These are phyloP conservation scores for Hypoxylon fuscum DNA, from an alignment of 495 filamentous ascomycete species.

Conservation along the genomic window DNA sequence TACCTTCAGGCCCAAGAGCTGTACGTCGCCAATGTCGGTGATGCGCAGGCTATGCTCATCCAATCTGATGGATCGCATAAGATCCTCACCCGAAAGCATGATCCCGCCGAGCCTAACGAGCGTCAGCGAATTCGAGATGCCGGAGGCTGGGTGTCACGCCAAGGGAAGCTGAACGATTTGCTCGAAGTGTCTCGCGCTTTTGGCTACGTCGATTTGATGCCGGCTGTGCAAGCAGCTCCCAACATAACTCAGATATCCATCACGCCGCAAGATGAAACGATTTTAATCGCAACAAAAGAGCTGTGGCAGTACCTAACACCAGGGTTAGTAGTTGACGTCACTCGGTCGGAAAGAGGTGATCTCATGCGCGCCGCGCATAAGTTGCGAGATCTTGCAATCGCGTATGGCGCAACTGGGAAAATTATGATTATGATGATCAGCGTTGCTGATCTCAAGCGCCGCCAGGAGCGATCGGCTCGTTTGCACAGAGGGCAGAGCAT, in stretches of 20 bases:
- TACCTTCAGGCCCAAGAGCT: slow-evolving; percentile 90
- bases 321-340: slow-evolving; percentile 90
- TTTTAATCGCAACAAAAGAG: slow-evolving; percentile 89
- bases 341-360: slow-evolving; percentile 80
- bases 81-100: slow-evolving; percentile 88
- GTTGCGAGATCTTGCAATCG: slow-evolving; percentile 92
- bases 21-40: slow-evolving; percentile 93
- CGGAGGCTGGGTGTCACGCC: slow-evolving; percentile 92
- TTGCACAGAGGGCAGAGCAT: slow-evolving; percentile 76
- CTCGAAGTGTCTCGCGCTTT: slow-evolving; percentile 94
- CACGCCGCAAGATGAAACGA: slow-evolving; percentile 90
- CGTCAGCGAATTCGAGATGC: slow-evolving; percentile 91
- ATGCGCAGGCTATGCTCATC: slow-evolving; percentile 93
- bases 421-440: slow-evolving; percentile 99
- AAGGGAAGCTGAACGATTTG: slow-evolving; percentile 90
- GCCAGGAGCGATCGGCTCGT: slow-evolving; percentile 70
- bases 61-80: slow-evolving; percentile 82
- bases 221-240: slow-evolving; percentile 90
- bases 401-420: slow-evolving; percentile 90
- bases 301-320: slow-evolving; percentile 93
- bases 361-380: slow-evolving; percentile 97
- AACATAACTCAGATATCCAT: slow-evolving; percentile 80
- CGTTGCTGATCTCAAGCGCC: slow-evolving; percentile 85
- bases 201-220: slow-evolving; percentile 91
- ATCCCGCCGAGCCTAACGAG: slow-evolving; percentile 84